These are phyloP conservation scores for Irineochytrium annulatum DNA, from an alignment of 192 early-diverging fungal genomes.

Conservation along the genomic window DNA sequence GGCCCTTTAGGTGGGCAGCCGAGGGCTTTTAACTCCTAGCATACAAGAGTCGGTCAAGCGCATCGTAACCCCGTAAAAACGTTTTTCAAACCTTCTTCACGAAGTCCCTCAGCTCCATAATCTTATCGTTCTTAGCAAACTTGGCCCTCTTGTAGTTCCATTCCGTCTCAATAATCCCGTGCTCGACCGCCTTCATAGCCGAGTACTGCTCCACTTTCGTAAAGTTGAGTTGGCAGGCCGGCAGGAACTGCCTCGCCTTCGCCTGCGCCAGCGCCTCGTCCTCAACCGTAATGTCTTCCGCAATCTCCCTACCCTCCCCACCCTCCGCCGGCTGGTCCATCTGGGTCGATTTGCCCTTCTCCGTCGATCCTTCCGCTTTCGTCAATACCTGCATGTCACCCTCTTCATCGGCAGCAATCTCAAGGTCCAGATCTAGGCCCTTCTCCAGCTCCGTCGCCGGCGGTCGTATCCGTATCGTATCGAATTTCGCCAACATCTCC, in stretches of 20 bases:
- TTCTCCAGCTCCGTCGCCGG: background rate
- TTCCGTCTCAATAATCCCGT: conserved; percentile 18
- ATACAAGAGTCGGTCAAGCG: background rate
- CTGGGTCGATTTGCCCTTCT: background rate
- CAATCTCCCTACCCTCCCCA: background rate
- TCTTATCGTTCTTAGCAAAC: conserved; percentile 24
- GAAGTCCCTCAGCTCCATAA: conserved; percentile 27
- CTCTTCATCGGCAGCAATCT: background rate
- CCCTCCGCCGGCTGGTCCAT: background rate
- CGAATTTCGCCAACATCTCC: conserved; percentile 34
- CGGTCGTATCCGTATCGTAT: conserved; percentile 27
- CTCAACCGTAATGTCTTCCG: background rate
- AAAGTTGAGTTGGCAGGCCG: conserved; percentile 21
- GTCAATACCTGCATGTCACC: background rate
- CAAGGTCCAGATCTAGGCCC: background rate
- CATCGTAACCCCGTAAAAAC: background rate
- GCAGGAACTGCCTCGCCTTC: conserved; percentile 19
- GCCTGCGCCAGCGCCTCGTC: background rate
- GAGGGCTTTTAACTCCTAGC: conserved; percentile 33
- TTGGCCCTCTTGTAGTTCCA: conserved; percentile 19
- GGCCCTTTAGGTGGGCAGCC: conserved; percentile 26
- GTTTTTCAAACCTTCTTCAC: conserved; percentile 29
- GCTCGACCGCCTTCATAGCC: conserved; percentile 24
- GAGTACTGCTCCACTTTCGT: conserved; percentile 31
- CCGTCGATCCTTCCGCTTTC: background rate